phyloP scores from a whole-genome alignment of 768 basidiomycete species.

The Aureoboletus auriporus region DNA sequence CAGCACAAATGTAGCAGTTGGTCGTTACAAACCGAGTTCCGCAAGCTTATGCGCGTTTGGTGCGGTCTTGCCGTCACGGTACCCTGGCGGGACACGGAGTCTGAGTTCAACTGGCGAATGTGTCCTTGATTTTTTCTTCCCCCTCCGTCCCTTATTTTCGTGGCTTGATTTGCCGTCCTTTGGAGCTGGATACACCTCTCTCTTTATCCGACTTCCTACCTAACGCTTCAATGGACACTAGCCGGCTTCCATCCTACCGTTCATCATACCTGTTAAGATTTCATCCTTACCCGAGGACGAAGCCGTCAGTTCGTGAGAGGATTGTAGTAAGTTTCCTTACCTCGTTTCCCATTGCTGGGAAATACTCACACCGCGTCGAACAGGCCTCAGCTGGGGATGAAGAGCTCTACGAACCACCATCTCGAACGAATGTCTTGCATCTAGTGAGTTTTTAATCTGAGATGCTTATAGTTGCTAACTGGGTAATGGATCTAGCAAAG shows the following conservation, averaged over 20 bases:
- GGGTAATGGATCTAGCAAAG: conserved; percentile 9
- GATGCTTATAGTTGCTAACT: neutral
- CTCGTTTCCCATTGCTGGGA: conserved; percentile 5
- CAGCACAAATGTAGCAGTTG: conserved; percentile 6
- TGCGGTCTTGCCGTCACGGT: conserved; percentile 23
- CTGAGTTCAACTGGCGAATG: conserved; percentile 17
- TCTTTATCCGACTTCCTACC: neutral
- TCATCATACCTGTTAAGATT: conserved; percentile 27
- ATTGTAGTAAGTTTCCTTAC: conserved; percentile 15
- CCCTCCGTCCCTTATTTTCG: neutral
- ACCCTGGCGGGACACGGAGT: conserved; percentile 21
- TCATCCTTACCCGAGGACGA: conserved; percentile 28
- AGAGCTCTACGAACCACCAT: neutral
- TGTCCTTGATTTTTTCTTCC: conserved; percentile 3
- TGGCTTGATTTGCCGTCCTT: neutral
- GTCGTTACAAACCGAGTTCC: conserved; percentile 14
- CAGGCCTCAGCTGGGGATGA: conserved; percentile 9
- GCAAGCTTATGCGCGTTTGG: conserved; percentile 21
- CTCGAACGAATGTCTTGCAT: neutral
- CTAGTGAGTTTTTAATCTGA: conserved; percentile 4
- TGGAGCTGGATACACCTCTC: neutral
- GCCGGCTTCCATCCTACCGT: conserved; percentile 21
- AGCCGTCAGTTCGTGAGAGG: conserved; percentile 21
- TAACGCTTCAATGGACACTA: conserved; percentile 13
- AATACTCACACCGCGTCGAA: conserved; percentile 2